Conservation (phyloP, 768 basidiomycete genomes). For the Termitomyces heimii region DNA sequence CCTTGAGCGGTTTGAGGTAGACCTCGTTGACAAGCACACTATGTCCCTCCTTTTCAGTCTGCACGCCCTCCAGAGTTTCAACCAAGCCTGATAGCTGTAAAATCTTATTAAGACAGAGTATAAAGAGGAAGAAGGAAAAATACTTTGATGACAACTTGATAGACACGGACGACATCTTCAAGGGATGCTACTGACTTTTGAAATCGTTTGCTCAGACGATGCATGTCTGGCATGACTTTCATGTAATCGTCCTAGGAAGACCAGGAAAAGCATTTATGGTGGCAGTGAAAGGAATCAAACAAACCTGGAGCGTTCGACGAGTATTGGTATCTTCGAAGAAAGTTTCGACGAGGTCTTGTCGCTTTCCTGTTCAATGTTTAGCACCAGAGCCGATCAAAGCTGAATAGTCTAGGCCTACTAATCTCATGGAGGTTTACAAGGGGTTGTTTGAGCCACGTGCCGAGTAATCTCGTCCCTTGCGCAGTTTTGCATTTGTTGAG, state of each 20-base stretch:
- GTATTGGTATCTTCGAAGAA: conserved; percentile 76
- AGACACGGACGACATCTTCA: conserved; percentile 93
- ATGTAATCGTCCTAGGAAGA: conserved; percentile 73
- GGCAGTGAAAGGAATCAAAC: conserved; percentile 2
- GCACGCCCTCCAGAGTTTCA: conserved; percentile 47
- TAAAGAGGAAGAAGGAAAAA: not conserved
- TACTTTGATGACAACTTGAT: conserved; percentile 88
- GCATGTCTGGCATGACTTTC: conserved; percentile 91
- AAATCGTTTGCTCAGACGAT: conserved; percentile 87
- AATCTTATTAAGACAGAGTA: not conserved
- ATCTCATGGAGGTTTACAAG: conserved; percentile 93
- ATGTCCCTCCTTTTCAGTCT: conserved; percentile 39
- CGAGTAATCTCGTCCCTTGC: conserved; percentile 84
- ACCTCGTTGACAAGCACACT: conserved; percentile 54
- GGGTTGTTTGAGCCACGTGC: conserved; percentile 94
- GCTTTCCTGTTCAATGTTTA: conserved; percentile 46
- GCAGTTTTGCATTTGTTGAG: conserved; percentile 96
- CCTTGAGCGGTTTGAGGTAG: conserved; percentile 60
- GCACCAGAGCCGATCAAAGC: not conserved
- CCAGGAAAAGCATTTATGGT: not conserved
- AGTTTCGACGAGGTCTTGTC: conserved; percentile 83
- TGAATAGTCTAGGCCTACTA: conserved; percentile 39
- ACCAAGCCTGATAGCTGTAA: conserved; percentile 71
- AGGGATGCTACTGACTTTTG: conserved; percentile 77
- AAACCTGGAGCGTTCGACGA: conserved; percentile 68